A percentile compares a stretch with the other conserved stretches of the same genome.
Conservation (phyloP, 805 yeast species). For the Candida ulmi region DNA sequence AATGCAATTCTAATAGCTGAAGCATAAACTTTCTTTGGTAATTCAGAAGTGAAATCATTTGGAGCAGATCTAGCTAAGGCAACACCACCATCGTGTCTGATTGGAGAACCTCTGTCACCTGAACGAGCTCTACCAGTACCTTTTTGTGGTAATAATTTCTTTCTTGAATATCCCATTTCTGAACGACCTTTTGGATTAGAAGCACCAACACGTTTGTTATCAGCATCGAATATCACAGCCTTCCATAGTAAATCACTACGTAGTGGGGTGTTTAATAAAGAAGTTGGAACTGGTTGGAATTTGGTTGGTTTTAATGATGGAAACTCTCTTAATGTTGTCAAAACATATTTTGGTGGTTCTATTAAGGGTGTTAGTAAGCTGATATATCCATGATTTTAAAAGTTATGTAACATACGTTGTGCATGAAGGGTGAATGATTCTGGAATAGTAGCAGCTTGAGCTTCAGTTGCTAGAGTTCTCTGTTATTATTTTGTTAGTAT, state of each 20-base stretch:
- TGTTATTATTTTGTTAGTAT: neutral
- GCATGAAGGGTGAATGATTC: slow-evolving; percentile 10
- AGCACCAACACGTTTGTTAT: slow-evolving; percentile 83
- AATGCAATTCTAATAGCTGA: slow-evolving; percentile 78
- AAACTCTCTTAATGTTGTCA: slow-evolving; percentile 74
- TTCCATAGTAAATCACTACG: slow-evolving; percentile 93
- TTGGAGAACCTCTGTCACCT: slow-evolving; percentile 95
- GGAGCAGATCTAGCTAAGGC: slow-evolving; percentile 91
- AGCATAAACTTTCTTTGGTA: slow-evolving; percentile 69
- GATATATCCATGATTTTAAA: too few species aligned
- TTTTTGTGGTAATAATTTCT: slow-evolving; percentile 82
- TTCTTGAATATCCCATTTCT: slow-evolving; percentile 79
- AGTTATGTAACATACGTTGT: slow-evolving; percentile 16
- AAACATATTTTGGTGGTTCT: slow-evolving; percentile 62
- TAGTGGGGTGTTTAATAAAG: slow-evolving; percentile 65
- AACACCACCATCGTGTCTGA: slow-evolving; percentile 80
- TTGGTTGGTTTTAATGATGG: slow-evolving; percentile 87
- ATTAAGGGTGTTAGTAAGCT: slow-evolving; percentile 14
- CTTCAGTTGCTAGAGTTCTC: slow-evolving; percentile 19
- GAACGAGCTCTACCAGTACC: slow-evolving; percentile 94
- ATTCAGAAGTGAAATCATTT: slow-evolving; percentile 74
- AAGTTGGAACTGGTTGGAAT: slow-evolving; percentile 69
- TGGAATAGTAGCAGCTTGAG: slow-evolving; percentile 6
- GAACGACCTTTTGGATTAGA: slow-evolving; percentile 82
- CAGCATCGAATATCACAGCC: slow-evolving; percentile 90